phyloP scores from a whole-genome alignment of 306 rosid species.

The Vigna trinervia region DNA sequence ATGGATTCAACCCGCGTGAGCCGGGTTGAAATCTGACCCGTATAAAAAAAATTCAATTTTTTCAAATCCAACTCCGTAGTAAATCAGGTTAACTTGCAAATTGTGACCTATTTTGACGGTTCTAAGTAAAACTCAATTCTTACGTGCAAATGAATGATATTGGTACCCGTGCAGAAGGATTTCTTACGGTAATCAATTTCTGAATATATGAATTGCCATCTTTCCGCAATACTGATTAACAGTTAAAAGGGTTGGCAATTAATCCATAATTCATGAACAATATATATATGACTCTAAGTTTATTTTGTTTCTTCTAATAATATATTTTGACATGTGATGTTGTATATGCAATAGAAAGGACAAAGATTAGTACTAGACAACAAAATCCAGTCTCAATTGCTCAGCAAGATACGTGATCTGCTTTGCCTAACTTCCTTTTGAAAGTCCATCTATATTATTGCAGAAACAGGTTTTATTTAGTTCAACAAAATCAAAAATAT shows the following conservation, averaged over 20 bases:
- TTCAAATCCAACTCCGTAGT: too few species aligned
- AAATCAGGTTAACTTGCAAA: too few species aligned
- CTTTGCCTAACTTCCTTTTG: slow-evolving; percentile 50
- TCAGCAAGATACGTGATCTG: slow-evolving; percentile 40
- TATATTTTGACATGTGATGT: neutral
- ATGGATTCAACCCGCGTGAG: too few species aligned
- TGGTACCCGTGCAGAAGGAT: slow-evolving; percentile 32
- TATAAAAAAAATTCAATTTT: too few species aligned
- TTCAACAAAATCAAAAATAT: slow-evolving; percentile 31
- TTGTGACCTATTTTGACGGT: too few species aligned
- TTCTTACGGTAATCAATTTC: slow-evolving; percentile 33
- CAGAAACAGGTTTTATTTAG: neutral
- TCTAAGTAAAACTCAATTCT: slow-evolving; percentile 35
- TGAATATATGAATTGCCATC: slow-evolving; percentile 3
- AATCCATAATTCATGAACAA: neutral
- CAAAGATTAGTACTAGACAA: slow-evolving; percentile 30
- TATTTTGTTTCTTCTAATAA: slow-evolving; percentile 4
- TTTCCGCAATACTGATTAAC: neutral
- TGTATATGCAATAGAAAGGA: slow-evolving; percentile 35
- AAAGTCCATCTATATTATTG: slow-evolving; percentile 25
- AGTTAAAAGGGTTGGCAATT: too few species aligned
- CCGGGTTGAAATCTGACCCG: too few species aligned
- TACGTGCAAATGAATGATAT: slow-evolving; percentile 47
- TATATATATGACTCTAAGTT: neutral
- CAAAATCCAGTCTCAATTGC: slow-evolving; percentile 19